phyloP scores from a whole-genome alignment of 441 rosid genomes.

The Viola pubescens region DNA sequence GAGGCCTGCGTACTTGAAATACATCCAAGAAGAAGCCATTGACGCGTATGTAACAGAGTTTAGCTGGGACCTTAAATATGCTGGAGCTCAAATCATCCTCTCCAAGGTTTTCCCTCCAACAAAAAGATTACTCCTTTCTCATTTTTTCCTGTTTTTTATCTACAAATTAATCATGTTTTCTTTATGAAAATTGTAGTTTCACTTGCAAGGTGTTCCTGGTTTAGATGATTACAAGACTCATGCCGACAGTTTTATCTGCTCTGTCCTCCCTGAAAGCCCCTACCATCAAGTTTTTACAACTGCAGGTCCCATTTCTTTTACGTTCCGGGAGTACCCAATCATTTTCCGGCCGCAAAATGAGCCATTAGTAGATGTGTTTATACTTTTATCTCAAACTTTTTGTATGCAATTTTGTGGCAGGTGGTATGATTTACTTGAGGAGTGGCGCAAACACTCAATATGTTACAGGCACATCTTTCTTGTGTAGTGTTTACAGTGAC shows the following conservation, averaged over 20 bases:
- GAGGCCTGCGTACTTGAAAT: constrained; percentile 29
- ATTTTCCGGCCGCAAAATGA: too few species aligned
- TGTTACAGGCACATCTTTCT: constrained; percentile 57
- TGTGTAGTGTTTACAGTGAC: constrained; percentile 53
- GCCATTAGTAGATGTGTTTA: too few species aligned
- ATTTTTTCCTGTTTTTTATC: too few species aligned
- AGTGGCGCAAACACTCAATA: constrained; percentile 88
- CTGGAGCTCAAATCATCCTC: constrained; percentile 71
- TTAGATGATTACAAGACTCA: constrained; percentile 41
- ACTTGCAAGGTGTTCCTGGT: constrained; percentile 36
- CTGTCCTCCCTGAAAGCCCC: constrained; percentile 62
- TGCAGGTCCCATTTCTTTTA: constrained; percentile 36
- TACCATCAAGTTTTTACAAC: constrained; percentile 48
- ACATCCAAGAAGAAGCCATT: constrained; percentile 47
- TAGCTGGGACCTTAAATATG: constrained; percentile 92
- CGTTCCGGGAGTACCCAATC: not conserved
- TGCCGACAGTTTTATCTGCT: constrained; percentile 74
- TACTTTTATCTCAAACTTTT: too few species aligned
- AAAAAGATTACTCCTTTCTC: not conserved
- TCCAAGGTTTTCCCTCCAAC: constrained; percentile 34
- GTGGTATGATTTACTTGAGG: constrained; percentile 70
- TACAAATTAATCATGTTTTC: not conserved
- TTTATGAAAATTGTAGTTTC: constrained; percentile 32
- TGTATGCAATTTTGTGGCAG: constrained; percentile 14
- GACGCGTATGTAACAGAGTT: constrained; percentile 62